Conservation (phyloP, 495 filamentous ascomycete genomes). For the Lepidopterella palustris region DNA sequence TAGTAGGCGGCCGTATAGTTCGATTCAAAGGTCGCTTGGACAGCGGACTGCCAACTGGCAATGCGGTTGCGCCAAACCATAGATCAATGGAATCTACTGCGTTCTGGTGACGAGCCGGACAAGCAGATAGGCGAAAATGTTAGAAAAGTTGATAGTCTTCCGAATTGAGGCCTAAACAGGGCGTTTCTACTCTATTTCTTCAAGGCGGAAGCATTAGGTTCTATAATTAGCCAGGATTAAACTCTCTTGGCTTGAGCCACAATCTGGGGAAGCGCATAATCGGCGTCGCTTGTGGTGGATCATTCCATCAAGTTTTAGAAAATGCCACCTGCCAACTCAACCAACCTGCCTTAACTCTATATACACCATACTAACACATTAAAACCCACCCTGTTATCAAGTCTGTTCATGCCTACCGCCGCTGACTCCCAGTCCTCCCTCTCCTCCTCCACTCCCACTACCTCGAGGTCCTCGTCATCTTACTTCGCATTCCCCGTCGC, state of each 20-base stretch:
- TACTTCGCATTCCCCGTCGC: constrained; percentile 39
- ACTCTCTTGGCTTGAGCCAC: background rate
- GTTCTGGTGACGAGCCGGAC: no score
- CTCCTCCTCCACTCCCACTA: constrained; percentile 7
- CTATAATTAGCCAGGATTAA: constrained; percentile 3
- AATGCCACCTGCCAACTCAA: background rate
- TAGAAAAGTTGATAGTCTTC: no score
- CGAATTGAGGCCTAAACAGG: no score
- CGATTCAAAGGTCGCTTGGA: no score
- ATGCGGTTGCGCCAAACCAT: no score
- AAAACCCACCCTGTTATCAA: background rate
- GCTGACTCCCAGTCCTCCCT: constrained; percentile 18
- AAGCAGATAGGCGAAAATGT: no score
- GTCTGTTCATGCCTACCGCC: constrained; percentile 22
- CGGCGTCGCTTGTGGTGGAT: background rate
- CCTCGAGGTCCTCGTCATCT: constrained; percentile 20
- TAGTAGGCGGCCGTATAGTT: no score
- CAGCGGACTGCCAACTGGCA: no score
- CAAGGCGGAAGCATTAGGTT: background rate
- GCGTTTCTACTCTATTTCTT: background rate
- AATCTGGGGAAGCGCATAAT: background rate
- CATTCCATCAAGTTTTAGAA: constrained; percentile 2
- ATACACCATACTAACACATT: background rate
- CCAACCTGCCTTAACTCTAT: background rate
- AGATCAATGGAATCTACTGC: no score